Evolutionary conservation across 768 basidiomycete genomes (phyloP).

Genomic region (Leccinum subtestaceum): DNA sequence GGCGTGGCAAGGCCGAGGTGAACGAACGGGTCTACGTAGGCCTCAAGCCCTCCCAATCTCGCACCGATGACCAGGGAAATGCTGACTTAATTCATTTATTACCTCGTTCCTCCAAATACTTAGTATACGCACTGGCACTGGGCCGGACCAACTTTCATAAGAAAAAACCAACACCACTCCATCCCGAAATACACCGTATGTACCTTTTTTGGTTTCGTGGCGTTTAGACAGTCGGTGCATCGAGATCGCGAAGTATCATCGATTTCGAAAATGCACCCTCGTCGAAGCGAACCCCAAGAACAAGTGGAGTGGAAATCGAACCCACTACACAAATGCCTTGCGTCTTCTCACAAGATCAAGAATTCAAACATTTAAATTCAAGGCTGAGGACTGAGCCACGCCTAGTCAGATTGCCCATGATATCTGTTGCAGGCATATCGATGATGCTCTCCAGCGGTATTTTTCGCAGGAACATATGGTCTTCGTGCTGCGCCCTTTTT

Average conservation of each 20-base stretch:
- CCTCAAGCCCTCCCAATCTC: background rate
- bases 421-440: background rate
- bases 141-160: background rate
- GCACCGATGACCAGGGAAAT: background rate
- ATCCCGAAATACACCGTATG: background rate
- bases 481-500: background rate
- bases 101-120: background rate
- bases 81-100: background rate
- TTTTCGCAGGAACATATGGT: background rate
- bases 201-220: background rate
- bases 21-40: background rate
- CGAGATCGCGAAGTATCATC: background rate
- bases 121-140: background rate
- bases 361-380: background rate
- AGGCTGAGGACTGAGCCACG: background rate
- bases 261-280: conserved; percentile 4
- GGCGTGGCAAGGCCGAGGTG: background rate
- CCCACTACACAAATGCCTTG: background rate
- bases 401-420: background rate
- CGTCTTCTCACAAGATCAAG: background rate
- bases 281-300: background rate
- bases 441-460: background rate
- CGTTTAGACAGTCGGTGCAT: background rate
- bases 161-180: background rate
- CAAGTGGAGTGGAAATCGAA: background rate